Evolutionary conservation across 2,329 filamentous ascomycete species (phyloP).

Genomic region (Raffaelea arxii): DNA sequence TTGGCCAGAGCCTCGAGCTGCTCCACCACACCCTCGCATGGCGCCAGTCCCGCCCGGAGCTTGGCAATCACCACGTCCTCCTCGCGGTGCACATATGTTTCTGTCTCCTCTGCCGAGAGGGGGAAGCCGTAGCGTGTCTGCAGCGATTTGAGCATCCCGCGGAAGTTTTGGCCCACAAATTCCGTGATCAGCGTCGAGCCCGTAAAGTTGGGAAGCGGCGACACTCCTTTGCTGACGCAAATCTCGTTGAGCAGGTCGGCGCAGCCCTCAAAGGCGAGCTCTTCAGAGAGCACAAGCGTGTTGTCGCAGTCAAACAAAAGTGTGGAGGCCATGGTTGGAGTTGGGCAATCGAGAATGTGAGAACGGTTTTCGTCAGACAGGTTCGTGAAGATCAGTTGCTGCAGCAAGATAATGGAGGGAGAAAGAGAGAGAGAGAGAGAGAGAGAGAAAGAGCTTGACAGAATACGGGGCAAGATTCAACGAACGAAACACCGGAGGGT

Average conservation of each 20-base stretch:
- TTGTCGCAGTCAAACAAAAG: conserved; percentile 78
- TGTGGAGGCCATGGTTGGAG: conserved; percentile 32
- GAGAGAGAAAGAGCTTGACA: neutral
- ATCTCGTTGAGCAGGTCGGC: conserved; percentile 84
- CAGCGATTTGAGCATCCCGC: conserved; percentile 74
- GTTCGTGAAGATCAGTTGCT: too few species aligned
- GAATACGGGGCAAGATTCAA: neutral
- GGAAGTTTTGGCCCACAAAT: conserved; percentile 92
- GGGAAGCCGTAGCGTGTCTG: conserved; percentile 67
- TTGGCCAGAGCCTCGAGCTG: conserved; percentile 56
- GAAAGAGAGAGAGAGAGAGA: neutral
- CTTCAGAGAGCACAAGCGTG: conserved; percentile 86
- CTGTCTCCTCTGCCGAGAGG: conserved; percentile 57
- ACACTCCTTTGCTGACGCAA: conserved; percentile 52
- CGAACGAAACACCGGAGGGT: too few species aligned
- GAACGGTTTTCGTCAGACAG: neutral
- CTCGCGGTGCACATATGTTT: conserved; percentile 65
- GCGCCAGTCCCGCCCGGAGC: conserved; percentile 55
- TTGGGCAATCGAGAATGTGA: neutral
- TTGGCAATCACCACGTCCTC: conserved; percentile 78
- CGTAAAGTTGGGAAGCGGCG: conserved; percentile 54
- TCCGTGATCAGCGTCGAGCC: conserved; percentile 69
- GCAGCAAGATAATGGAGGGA: neutral
- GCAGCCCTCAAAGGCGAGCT: conserved; percentile 84
- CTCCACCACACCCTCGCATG: conserved; percentile 59